Percentiles rank a stretch among this genome's conserved stretches.
These are phyloP conservation scores for Vitis rotundifolia DNA, from an alignment of 164 flowering plant genomes.

Conservation along the genomic window DNA sequence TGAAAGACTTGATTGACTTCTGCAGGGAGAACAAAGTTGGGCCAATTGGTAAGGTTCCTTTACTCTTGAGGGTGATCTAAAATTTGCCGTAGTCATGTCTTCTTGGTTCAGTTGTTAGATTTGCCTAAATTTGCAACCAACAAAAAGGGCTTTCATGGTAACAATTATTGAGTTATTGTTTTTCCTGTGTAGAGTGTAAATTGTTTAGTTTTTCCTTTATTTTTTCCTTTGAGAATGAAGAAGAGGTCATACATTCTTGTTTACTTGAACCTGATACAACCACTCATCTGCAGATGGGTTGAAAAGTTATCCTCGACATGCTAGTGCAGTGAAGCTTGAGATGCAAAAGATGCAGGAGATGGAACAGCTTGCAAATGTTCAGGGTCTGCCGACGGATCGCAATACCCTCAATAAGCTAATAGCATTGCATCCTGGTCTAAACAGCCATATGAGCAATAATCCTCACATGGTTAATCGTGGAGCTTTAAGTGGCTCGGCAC, in stretches of 20 bases:
- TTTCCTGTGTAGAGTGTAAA: no score
- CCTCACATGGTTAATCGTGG: constrained; percentile 49
- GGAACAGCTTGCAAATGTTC: constrained; percentile 62
- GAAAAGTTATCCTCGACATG: constrained; percentile 74
- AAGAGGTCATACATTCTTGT: background rate
- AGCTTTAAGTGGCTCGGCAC: constrained; percentile 53
- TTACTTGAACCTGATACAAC: background rate
- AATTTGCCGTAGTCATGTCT: no score
- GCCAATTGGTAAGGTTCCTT: constrained; percentile 71
- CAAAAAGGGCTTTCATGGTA: no score
- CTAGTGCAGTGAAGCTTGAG: constrained; percentile 51
- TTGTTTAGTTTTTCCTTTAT: background rate
- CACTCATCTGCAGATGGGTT: constrained; percentile 67
- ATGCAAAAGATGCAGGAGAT: constrained; percentile 80
- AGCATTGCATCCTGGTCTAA: constrained; percentile 63
- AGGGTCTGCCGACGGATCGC: constrained; percentile 66
- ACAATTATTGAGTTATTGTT: no score
- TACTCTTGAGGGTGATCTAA: no score
- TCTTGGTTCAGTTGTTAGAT: no score
- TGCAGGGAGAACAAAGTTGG: constrained; percentile 70
- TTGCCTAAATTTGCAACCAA: no score
- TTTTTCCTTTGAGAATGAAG: background rate
- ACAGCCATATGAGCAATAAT: constrained; percentile 44
- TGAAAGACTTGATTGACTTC: constrained; percentile 90
- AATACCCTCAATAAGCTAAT: constrained; percentile 61